phyloP scores from a whole-genome alignment of 225 moss, liverwort and hornwort genomes.

The Marchantia polymorpha region DNA sequence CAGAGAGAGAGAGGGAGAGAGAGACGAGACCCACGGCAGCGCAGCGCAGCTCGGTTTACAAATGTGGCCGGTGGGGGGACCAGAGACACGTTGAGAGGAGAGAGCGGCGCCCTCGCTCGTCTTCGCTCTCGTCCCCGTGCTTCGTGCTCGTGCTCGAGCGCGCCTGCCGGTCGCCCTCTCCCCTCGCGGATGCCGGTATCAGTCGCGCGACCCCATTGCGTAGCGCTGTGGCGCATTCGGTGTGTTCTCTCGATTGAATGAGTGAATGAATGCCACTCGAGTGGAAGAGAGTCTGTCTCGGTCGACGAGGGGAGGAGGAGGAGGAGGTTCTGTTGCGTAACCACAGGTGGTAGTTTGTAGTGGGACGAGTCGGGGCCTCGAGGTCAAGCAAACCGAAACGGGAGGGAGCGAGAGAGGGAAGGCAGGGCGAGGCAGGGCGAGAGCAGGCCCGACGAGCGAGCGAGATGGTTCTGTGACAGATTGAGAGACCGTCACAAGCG shows the following conservation, averaged over 20 bases:
- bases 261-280: too few species aligned
- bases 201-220: background rate
- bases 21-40: background rate
- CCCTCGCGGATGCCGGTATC: background rate
- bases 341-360: constrained; percentile 3
- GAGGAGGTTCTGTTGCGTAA: constrained; percentile 10
- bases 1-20: too few species aligned
- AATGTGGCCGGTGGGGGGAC: background rate
- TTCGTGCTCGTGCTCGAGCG: background rate
- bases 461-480: background rate
- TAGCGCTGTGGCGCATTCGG: background rate
- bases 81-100: background rate
- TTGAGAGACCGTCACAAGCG: background rate
- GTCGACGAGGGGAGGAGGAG: too few species aligned
- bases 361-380: background rate
- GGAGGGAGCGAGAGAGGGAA: too few species aligned
- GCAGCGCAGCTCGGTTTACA: background rate
- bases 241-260: background rate
- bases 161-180: background rate
- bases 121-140: background rate
- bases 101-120: background rate
- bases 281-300: background rate
- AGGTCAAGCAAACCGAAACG: background rate
- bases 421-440: too few species aligned
- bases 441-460: background rate